These are phyloP conservation scores for Mycocentrospora acerina DNA, from an alignment of 2,329 filamentous ascomycete genomes.

Conservation along the genomic window DNA sequence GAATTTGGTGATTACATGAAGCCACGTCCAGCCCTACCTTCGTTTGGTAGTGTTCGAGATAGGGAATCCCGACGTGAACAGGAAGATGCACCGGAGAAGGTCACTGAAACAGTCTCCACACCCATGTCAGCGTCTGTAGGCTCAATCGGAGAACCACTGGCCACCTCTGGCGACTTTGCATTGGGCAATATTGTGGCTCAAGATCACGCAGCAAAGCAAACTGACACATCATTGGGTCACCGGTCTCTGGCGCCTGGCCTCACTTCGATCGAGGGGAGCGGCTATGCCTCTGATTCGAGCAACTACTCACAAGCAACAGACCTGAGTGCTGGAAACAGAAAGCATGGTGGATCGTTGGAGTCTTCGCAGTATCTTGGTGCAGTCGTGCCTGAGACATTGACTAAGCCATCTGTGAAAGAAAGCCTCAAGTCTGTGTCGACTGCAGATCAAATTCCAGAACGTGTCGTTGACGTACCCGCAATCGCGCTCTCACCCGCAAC, in stretches of 20 bases:
- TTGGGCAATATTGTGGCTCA: constrained; percentile 59
- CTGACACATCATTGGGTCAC: constrained; percentile 27
- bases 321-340: constrained; percentile 7
- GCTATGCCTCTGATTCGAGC: constrained; percentile 63
- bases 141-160: constrained; percentile 44
- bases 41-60: constrained; percentile 72
- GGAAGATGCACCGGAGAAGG: constrained; percentile 53
- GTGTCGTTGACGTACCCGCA: constrained; percentile 27
- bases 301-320: constrained; percentile 14
- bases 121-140: constrained; percentile 35
- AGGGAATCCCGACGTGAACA: constrained; percentile 55
- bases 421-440: too few species aligned
- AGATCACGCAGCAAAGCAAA: constrained; percentile 52
- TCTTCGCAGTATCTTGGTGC: constrained; percentile 12
- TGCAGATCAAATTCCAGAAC: constrained; percentile 6
- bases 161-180: constrained; percentile 61
- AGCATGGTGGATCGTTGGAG: constrained; percentile 12
- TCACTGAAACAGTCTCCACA: constrained; percentile 48
- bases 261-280: constrained; percentile 66
- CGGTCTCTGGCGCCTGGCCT: constrained; percentile 72
- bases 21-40: constrained; percentile 71
- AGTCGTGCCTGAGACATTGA: constrained; percentile 33
- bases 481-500: constrained; percentile 41
- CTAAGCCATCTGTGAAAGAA: constrained; percentile 14
- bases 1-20: constrained; percentile 68